phyloP scores from a whole-genome alignment of 257 asterid genomes.

The Scutellaria minor region DNA sequence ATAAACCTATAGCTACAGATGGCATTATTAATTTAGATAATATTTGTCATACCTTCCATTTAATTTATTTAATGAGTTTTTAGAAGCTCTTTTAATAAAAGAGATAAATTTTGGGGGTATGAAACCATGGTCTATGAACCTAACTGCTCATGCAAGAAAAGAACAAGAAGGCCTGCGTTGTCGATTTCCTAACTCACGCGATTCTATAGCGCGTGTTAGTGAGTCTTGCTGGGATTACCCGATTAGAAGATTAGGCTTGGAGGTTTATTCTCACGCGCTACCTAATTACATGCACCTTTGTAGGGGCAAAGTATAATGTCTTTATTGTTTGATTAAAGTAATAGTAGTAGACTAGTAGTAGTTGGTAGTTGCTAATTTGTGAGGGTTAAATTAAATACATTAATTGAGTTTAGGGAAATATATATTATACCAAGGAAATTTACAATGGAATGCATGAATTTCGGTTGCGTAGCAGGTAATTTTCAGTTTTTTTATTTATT shows the following conservation, averaged over 20 bases:
- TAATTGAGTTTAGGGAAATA: no score
- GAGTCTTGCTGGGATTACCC: no score
- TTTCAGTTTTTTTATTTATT: not conserved
- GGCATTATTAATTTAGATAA: not conserved
- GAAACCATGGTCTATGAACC: not conserved
- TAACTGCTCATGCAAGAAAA: conserved; percentile 37
- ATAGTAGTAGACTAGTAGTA: not conserved
- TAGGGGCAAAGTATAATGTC: conserved; percentile 10
- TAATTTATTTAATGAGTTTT: not conserved
- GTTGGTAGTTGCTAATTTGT: conserved; percentile 29
- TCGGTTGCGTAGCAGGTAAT: conserved; percentile 28
- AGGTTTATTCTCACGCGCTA: not conserved
- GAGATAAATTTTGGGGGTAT: not conserved
- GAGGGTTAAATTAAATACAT: no score
- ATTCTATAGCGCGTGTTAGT: not conserved
- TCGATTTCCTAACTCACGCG: conserved; percentile 8
- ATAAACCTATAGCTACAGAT: not conserved
- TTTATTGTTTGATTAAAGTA: not conserved
- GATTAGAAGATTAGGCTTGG: no score
- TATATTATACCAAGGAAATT: no score
- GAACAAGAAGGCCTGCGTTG: conserved; percentile 5
- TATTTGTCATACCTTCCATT: not conserved
- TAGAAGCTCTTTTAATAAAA: not conserved
- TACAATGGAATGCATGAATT: not conserved
- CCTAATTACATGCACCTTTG: conserved; percentile 1